These are phyloP conservation scores for Acer saccharum DNA, from an alignment of 345 rosid genomes.

Conservation along the genomic window DNA sequence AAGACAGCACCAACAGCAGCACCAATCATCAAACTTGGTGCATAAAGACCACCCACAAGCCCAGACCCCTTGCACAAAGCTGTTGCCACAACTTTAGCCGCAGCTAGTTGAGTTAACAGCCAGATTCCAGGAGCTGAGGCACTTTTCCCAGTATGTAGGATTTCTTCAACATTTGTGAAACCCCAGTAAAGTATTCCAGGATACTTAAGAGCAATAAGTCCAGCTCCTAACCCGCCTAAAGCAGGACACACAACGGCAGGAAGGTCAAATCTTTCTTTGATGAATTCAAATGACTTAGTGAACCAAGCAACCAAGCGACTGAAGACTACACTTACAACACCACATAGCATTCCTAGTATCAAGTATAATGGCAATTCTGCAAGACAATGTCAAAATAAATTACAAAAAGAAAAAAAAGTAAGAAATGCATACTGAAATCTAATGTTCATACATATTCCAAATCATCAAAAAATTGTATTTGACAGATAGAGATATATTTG, in stretches of 20 bases:
- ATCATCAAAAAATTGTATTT: neutral
- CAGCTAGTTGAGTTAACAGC: constrained; percentile 86
- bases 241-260: constrained; percentile 96
- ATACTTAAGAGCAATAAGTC: constrained; percentile 92
- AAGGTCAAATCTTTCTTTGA: constrained; percentile 79
- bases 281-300: constrained; percentile 67
- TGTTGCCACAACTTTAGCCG: constrained; percentile 96
- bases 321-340: constrained; percentile 90
- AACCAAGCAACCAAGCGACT: constrained; percentile 89
- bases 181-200: constrained; percentile 99
- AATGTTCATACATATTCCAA: neutral
- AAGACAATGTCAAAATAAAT: constrained; percentile 25
- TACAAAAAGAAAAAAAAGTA: neutral
- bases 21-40: constrained; percentile 99
- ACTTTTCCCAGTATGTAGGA: constrained; percentile 90
- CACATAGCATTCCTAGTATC: constrained; percentile 96
- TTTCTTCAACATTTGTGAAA: constrained; percentile 97
- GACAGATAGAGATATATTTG: neutral
- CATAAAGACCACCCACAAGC: constrained; percentile 96
- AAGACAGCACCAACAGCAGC: constrained; percentile 98
- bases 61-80: constrained; percentile 97
- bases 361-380: constrained; percentile 94
- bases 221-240: constrained; percentile 96
- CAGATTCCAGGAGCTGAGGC: constrained; percentile 99
- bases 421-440: neutral